These are phyloP conservation scores for Microglena sp. DNA, from an alignment of 139 green algal genomes.

Conservation along the genomic window DNA sequence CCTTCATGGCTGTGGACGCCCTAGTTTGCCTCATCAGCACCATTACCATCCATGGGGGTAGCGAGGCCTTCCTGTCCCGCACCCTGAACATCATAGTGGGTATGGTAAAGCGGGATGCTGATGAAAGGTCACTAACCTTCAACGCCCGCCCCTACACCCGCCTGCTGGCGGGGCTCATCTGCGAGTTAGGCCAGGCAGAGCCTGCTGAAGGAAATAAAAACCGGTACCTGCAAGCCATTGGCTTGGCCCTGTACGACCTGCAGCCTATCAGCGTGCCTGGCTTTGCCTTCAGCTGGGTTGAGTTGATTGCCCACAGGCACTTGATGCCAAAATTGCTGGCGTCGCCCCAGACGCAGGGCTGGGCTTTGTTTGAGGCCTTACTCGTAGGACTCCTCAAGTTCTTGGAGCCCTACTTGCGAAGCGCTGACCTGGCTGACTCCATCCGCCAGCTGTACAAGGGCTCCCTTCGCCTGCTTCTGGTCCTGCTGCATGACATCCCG, in stretches of 20 bases:
- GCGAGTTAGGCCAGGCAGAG: conserved; percentile 53
- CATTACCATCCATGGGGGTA: conserved; percentile 41
- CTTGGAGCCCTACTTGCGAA: conserved; percentile 91
- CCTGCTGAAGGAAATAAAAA: conserved; percentile 14
- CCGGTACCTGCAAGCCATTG: conserved; percentile 17
- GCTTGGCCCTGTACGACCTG: conserved; percentile 47
- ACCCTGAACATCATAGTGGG: conserved; percentile 60
- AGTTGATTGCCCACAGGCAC: conserved; percentile 73
- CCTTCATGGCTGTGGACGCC: conserved; percentile 55
- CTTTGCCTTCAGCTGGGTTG: conserved; percentile 95
- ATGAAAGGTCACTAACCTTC: conserved; percentile 59
- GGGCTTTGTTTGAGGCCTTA: conserved; percentile 22
- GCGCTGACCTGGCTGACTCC: conserved; percentile 61
- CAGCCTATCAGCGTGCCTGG: conserved; percentile 80
- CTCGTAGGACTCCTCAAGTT: conserved; percentile 79
- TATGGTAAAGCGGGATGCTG: conserved; percentile 60
- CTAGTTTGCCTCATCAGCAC: conserved; percentile 50
- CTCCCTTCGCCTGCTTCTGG: conserved; percentile 90
- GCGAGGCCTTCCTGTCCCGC: conserved; percentile 49
- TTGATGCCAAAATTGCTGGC: conserved; percentile 90
- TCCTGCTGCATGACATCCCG: conserved; percentile 98
- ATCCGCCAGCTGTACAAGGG: conserved; percentile 80
- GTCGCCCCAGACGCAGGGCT: conserved; percentile 18
- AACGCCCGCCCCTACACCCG: conserved; percentile 91
- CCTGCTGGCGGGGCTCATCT: conserved; percentile 73